Evolutionary conservation across 31 red algal species (phyloP), one percentile per base, ranked within the genome.

Genomic region (Odonthalia washingtoniensis): DNA sequence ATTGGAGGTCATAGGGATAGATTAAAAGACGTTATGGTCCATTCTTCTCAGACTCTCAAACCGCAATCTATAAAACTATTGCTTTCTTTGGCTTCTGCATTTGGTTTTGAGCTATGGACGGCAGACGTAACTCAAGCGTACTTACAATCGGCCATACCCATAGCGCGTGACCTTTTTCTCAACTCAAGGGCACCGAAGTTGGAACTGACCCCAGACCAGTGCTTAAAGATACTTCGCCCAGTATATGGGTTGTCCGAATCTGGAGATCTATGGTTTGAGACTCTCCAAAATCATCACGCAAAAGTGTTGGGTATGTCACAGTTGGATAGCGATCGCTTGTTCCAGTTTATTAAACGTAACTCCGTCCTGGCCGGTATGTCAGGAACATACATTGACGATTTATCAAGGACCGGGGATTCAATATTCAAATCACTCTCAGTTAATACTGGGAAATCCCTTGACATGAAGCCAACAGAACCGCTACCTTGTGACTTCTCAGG

Each of bases 71-170:
- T 80, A 27, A 21, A 43, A 24, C 63, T 92, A 31, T 2, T 86
- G 2, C 24, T 86, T 5, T 52, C 73, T 1, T 5, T 86, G 2
- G 75, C 74, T 12, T 36, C 46, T 38, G 46, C 75, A 24, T 27
- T 46, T 34, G 49, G 72, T 27, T 91, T 83, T 31, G 0, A 80
- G 0, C 5, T 90, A 30, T 83, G 88, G 70, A 84, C 73, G 21
- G 0, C 73, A 17, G 89, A 92, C 49, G 81, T 86, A 4, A 35
- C 46, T 34, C 33, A 86, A 40, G 89, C 89, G 1, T 92, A 92
- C 34, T 65, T 92, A 64, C 43, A 92, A 38, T 74, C 65, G 3
- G 65, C 36, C 4, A 64, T 85, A 49, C 75, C 30, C 14, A n/a
- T n/a, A n/a, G n/a, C n/a, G n/a, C n/a, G n/a, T n/a, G n/a, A n/a